Base-by-base conservation (phyloP, 2,329 filamentous ascomycete genomes). In the Thelonectria discophora region DNA sequence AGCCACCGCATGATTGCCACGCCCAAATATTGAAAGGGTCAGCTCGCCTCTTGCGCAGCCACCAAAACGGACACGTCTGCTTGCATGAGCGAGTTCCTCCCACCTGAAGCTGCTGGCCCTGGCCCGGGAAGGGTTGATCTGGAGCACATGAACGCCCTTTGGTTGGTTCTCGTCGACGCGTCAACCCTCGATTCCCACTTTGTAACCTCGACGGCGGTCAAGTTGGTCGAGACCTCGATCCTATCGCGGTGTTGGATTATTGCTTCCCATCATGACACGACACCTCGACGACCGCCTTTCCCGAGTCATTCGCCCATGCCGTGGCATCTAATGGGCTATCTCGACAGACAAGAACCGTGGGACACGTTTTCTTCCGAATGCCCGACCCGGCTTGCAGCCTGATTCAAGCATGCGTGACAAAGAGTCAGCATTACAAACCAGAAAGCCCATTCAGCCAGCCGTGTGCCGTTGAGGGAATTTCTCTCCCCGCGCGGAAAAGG, bases 401-500 rank as follows among this genome's bases (percentile, higher is more conserved):
- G 49, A 42, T 46, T 58, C 56, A 47, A 13, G 13, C 42, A 17
- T 40, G 17, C 49, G 12, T 34, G 20, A n/a, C 30, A 6, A 9
- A n/a, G 30, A 39, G 20, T 55, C 46, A 55, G 27, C 49, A 60
- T 55, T 46, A 60, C 46, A 39, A 45, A 37, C 20, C 21, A 37
- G 21, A 24, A 13, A 2, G 12, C n/a, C n/a, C n/a, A n/a, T n/a
- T n/a, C n/a, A n/a, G n/a, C 10, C 11, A 46, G 20, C 32, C 43
- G 27, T 53, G 50, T 53, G 50, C 20, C 43, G 30, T 46, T 55
- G 51, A 60, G 58, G 58, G 57, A 55, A 50, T 55, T 55, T 40
- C 20, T 34, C 37, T n/a, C 3, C 27, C 34, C 18, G 15, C n/a
- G 8, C 18, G n/a, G n/a, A 37, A 39, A 55, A 37, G 76, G 73